Evolutionary conservation across 2,329 filamentous ascomycete species (phyloP), one percentile per base, ranked within the genome.

Genomic region (Tricladium varicosporioides): DNA sequence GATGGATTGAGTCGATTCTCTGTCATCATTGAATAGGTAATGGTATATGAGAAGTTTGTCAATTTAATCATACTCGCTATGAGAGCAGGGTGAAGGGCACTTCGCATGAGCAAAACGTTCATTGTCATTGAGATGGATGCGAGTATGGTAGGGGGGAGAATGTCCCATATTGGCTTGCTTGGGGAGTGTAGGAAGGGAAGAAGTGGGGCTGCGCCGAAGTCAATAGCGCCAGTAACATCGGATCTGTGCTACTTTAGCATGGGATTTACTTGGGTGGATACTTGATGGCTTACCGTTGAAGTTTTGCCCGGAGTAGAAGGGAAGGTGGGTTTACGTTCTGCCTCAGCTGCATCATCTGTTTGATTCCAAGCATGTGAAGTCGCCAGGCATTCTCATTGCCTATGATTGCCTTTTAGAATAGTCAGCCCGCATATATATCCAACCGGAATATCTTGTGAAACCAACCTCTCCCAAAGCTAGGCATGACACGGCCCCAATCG

Each of bases 181-280:
- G 45, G 8, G n/a, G 56, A 49, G 16, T 47, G 49, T 49, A 49
- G 15, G 18, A 60, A 60, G 5, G 53, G 22, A 2, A 65, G 55
- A 49, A 62, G 53, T 40, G 63, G 64, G 8, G 46, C 27, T 9
- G 57, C 51, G 19, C 48, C 60, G 48, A 64, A 65, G 44, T 66
- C 60, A n/a, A 63, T 63, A 22, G 64, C 62, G 16, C 64, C 64
- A 5, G 60, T 59, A 18, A 66, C 48, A 53, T 67, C 64, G n/a
- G 62, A 57, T 33, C 63, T 66, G 16, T 36, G 51, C 22, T 2
- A 4, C 42, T 36, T 51, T 14, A 57, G 50, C 14, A 15, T 14
- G 15, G 11, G 31, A 19, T 14, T 27, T 15, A 46, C 14, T 27
- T 13, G 46, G 4, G 5, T 10, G 47, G 5, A 18, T 32, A 44